A percentile compares a stretch with the other conserved stretches of the same genome.
Evolutionary conservation across 2,329 filamentous ascomycete genomes (phyloP).

Genomic region (Fusarium multiceps): DNA sequence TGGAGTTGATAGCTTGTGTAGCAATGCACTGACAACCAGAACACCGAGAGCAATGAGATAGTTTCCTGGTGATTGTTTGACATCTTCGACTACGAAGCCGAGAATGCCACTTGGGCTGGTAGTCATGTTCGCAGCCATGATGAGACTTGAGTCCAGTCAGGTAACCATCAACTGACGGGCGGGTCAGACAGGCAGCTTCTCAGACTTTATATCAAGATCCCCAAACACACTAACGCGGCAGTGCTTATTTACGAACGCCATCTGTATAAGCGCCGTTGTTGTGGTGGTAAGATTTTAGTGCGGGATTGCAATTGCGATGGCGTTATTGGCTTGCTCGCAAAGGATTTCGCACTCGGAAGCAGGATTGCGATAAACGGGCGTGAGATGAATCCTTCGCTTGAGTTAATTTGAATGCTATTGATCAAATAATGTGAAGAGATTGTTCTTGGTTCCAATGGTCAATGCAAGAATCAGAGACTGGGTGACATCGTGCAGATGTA

Average conservation of each 20-base stretch:
- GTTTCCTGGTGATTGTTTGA: slow-evolving; percentile 14
- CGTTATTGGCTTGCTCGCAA: neutral
- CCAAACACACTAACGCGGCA: neutral
- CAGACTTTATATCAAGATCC: neutral
- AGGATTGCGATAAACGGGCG: neutral
- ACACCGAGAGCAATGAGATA: slow-evolving; percentile 14
- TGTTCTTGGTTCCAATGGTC: neutral
- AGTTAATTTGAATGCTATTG: too few relatives aligned
- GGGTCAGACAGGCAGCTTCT: accelerated
- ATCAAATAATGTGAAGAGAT: too few relatives aligned
- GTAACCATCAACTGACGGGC: too few relatives aligned
- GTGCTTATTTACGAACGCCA: neutral
- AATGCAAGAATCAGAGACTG: accelerated
- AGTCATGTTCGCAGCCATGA: neutral
- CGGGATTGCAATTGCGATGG: too few relatives aligned
- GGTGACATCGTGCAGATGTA: too few relatives aligned
- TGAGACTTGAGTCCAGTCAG: neutral
- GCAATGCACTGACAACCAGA: neutral
- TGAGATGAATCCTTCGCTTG: neutral
- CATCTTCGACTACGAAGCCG: neutral
- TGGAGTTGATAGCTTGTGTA: slow-evolving; percentile 20
- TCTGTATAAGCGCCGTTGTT: neutral
- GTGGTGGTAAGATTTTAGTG: neutral
- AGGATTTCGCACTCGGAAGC: neutral
- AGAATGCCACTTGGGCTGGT: neutral